Base-by-base conservation (phyloP, 768 basidiomycete genomes). In the Auricularia sp. region DNA sequence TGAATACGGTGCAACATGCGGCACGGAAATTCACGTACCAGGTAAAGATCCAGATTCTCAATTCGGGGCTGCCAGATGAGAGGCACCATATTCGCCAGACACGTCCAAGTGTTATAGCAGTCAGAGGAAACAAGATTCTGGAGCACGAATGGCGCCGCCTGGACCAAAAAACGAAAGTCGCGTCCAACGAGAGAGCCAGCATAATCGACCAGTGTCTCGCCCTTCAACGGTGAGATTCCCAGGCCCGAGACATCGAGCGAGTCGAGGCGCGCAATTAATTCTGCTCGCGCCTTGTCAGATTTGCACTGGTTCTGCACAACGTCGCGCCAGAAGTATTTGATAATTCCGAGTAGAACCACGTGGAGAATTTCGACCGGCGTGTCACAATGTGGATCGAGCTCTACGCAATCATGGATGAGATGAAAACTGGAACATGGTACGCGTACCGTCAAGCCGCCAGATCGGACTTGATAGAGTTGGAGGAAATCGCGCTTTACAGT, bases 321-420 rank as follows among this genome's bases (percentile, higher is more conserved):
- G 69, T 82, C 80, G 0, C 76, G 73, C 80, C 81, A 83, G 37
- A 80, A 74, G 65, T 82, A 83, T 59, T 82, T 82, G 61, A 82
- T 73, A 69, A 80, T 75, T 0, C 80, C 80, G 1, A 81, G 75
- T 0, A 82, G 70, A 33, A 81, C 69, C 3, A 77, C 75, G 67
- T 82, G 81, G n/a, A 56, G 44, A 16, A 63, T 39, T 34, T 65
- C 51, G 34, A 70, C 68, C 1, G 69, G 71, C 1, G 70, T 70
- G 56, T 70, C 67, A 3, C n/a, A 14, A 45, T 69, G 66, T 4
- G 70, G 68, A 62, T 51, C 47, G 16, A 5, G 68, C 6, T 61
- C 59, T 61, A 21, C 4, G 16, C 2, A 61, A 35, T 21, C 47
- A 18, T 51, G 21, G 5, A 1, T 16, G 18, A 18, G 10, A 18